These are phyloP conservation scores for Aureobasidium subglaciale DNA, from an alignment of 2,329 filamentous ascomycete genomes.

Conservation along the genomic window DNA sequence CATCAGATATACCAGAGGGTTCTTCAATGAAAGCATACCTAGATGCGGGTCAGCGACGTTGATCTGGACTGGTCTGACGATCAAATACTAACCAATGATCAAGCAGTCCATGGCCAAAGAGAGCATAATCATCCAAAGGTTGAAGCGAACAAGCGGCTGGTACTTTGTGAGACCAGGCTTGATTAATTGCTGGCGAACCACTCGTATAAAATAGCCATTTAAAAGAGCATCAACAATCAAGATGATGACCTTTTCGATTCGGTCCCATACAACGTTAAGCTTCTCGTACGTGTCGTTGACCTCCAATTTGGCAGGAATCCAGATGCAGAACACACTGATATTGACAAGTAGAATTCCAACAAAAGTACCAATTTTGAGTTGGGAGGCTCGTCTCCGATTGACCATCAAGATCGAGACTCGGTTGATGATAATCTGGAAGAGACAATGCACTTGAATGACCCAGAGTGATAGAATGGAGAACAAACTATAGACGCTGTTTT, in stretches of 20 bases:
- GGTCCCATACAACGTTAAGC: conserved; percentile 34
- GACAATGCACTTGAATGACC: conserved; percentile 16
- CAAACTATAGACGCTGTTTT: neutral
- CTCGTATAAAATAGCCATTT: conserved; percentile 35
- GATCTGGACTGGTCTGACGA: no score
- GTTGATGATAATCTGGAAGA: conserved; percentile 35
- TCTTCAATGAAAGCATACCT: conserved; percentile 38
- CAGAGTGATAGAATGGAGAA: conserved; percentile 11
- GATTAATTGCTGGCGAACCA: conserved; percentile 41
- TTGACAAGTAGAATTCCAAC: conserved; percentile 32
- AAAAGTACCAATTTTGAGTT: conserved; percentile 32
- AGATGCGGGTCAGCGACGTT: no score
- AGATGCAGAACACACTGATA: conserved; percentile 11
- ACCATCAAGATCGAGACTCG: conserved; percentile 23
- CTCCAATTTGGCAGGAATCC: conserved; percentile 32
- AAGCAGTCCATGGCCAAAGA: conserved; percentile 45
- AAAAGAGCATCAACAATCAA: conserved; percentile 31
- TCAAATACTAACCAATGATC: conserved; percentile 36
- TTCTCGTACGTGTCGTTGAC: conserved; percentile 26
- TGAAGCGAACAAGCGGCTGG: conserved; percentile 43
- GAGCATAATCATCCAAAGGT: conserved; percentile 43
- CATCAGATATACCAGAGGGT: conserved; percentile 35
- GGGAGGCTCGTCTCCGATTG: conserved; percentile 21
- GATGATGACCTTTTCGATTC: conserved; percentile 32
- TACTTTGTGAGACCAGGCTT: conserved; percentile 46